Conservation (phyloP, 768 basidiomycete genomes). For the Porpolomopsis calyptriformis region DNA sequence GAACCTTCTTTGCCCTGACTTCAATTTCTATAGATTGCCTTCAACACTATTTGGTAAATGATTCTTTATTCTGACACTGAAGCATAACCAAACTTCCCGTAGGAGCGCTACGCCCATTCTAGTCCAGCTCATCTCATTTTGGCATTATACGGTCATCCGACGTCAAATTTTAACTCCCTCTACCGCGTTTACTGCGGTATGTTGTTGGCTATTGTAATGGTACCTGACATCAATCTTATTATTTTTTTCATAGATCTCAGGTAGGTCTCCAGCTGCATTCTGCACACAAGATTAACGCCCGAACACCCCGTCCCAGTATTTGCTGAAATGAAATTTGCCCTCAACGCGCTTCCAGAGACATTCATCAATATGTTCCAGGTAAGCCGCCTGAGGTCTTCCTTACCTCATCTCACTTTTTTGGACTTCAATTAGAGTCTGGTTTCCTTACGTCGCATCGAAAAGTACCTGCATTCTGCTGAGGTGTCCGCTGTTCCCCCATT, state of each 20-base stretch:
- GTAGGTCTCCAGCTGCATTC: slow-evolving; percentile 22
- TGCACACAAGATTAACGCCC: not conserved
- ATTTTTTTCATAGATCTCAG: slow-evolving; percentile 32
- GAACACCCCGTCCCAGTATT: slow-evolving; percentile 46
- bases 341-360: slow-evolving; percentile 83
- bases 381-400: not conserved
- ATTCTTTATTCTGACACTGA: slow-evolving; percentile 24
- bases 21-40: slow-evolving; percentile 25
- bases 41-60: slow-evolving; percentile 26
- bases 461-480: slow-evolving; percentile 71
- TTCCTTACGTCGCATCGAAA: slow-evolving; percentile 83
- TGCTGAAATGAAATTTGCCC: slow-evolving; percentile 76
- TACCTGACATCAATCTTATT: slow-evolving; percentile 39
- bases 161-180: slow-evolving; percentile 66
- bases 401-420: not conserved
- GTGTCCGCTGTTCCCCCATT: slow-evolving; percentile 53
- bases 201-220: not conserved
- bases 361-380: slow-evolving; percentile 86
- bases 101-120: slow-evolving; percentile 39
- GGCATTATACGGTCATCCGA: slow-evolving; percentile 67
- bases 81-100: not conserved
- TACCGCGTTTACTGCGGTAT: slow-evolving; percentile 27
- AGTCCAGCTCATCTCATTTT: slow-evolving; percentile 52
- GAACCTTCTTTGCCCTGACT: not conserved
- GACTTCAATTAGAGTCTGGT: slow-evolving; percentile 47